Evolutionary conservation across 805 yeast genomes (phyloP).

Genomic region (Cyberlindnera americana): DNA sequence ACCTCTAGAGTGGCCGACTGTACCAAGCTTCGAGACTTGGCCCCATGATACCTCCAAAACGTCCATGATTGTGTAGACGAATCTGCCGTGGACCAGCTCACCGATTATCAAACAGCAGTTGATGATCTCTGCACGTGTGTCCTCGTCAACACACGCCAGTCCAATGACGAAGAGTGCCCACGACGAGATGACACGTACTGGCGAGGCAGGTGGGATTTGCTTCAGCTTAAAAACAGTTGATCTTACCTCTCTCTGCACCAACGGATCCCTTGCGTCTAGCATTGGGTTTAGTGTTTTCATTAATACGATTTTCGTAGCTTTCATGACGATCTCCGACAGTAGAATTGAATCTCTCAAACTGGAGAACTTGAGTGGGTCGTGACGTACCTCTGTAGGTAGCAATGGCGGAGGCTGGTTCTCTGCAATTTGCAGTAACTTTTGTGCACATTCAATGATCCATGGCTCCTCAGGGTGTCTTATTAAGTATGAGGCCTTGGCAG

Average conservation of each 20-base stretch:
- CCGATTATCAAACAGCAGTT: constrained; percentile 6
- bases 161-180: constrained; percentile 13
- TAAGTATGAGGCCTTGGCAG: constrained; percentile 35
- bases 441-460: constrained; percentile 9
- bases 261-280: constrained; percentile 14
- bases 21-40: constrained; percentile 7
- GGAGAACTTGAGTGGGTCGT: constrained; percentile 14
- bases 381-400: constrained; percentile 19
- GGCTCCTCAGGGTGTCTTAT: constrained; percentile 13
- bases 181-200: constrained; percentile 10
- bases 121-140: constrained; percentile 6
- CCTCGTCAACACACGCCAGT: constrained; percentile 6
- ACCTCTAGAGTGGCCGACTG: constrained; percentile 3
- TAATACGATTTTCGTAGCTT: constrained; percentile 19
- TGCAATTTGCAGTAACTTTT: constrained; percentile 17
- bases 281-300: constrained; percentile 15
- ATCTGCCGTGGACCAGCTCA: constrained; percentile 12
- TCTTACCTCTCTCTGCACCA: constrained; percentile 16
- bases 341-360: constrained; percentile 19
- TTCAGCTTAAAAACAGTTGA: constrained; percentile 6
- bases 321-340: constrained; percentile 21
- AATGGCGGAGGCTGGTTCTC: constrained; percentile 18
- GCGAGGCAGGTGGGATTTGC: constrained; percentile 10
- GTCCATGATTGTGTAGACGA: constrained; percentile 9
- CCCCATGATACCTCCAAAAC: constrained; percentile 13